These are phyloP conservation scores for Sporothrix inflata DNA, from an alignment of 2,329 filamentous ascomycete genomes.

Conservation along the genomic window DNA sequence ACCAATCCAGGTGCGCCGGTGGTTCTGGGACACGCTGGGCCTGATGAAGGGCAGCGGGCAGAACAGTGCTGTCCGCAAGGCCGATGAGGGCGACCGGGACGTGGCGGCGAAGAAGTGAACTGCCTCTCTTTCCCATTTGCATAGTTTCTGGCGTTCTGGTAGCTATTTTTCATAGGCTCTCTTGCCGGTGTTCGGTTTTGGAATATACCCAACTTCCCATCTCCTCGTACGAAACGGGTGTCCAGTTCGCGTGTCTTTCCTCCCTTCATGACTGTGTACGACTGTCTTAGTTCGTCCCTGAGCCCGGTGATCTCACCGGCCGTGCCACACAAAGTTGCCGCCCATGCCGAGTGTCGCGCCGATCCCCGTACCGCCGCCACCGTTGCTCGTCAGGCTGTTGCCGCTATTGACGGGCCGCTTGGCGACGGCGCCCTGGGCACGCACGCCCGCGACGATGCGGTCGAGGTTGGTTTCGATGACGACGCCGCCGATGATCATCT, in stretches of 20 bases:
- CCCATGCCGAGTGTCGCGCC: constrained; percentile 60
- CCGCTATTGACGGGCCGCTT: constrained; percentile 79
- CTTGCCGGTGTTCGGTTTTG: constrained; percentile 3
- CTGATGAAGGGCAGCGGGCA: constrained; percentile 26
- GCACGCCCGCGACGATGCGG: constrained; percentile 83
- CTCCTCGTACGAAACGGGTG: not conserved
- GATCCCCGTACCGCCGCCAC: constrained; percentile 50
- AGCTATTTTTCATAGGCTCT: not conserved
- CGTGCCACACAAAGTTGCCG: constrained; percentile 60
- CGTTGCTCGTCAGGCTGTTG: constrained; percentile 41
- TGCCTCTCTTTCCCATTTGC: not conserved
- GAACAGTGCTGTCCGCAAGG: constrained; percentile 4
- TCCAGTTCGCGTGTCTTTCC: not conserved
- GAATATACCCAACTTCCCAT: constrained; percentile 21
- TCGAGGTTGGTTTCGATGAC: constrained; percentile 92
- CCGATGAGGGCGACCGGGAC: not conserved
- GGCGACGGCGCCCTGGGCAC: constrained; percentile 73
- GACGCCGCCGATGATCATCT: constrained; percentile 95
- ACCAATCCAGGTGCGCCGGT: constrained; percentile 35
- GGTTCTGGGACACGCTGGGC: constrained; percentile 36
- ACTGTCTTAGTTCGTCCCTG: not conserved
- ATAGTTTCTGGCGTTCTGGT: constrained; percentile 2
- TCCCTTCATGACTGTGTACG: not conserved
- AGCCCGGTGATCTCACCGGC: constrained; percentile 36
- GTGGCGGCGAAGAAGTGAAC: not conserved